A percentile compares a stretch with the other conserved stretches of the same genome.
phyloP scores from a whole-genome alignment of 257 asterid species.

The Rauvolfia tetraphylla region DNA sequence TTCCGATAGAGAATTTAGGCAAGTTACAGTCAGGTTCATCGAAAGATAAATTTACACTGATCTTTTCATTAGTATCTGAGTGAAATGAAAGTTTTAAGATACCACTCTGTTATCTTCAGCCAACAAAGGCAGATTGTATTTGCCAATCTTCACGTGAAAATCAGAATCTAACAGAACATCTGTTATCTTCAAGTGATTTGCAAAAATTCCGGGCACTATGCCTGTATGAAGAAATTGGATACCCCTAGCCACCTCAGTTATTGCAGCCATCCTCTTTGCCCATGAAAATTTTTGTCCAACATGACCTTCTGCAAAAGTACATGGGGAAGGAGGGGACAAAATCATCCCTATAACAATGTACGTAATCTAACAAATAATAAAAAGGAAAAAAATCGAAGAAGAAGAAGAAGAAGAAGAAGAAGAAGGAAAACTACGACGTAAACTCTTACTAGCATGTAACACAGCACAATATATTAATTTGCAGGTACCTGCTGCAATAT shows the following conservation, averaged over 20 bases:
- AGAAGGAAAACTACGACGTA: no score
- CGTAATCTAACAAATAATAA: no score
- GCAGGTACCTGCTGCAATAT: not conserved
- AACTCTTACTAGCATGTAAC: no score
- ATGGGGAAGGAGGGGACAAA: no score
- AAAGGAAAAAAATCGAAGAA: no score
- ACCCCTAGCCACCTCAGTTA: conserved; percentile 65
- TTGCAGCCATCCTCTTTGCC: conserved; percentile 72
- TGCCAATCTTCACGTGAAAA: conserved; percentile 68
- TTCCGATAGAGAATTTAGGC: not conserved
- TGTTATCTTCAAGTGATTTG: conserved; percentile 59
- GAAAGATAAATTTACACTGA: not conserved
- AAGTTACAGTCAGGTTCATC: not conserved
- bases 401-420: no score
- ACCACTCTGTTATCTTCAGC: conserved; percentile 47
- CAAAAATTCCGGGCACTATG: conserved; percentile 67
- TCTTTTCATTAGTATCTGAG: not conserved
- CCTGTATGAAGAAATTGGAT: conserved; percentile 90
- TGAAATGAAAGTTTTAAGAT: conserved; percentile 16
- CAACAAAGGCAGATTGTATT: conserved; percentile 60
- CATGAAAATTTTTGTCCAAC: conserved; percentile 46
- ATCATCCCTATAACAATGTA: no score
- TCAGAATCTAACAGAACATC: conserved; percentile 64
- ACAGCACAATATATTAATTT: no score
- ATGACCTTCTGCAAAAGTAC: conserved; percentile 35